A percentile compares a stretch with the other conserved stretches of the same genome.
phyloP scores from a whole-genome alignment of 345 rosid species.

The Excoecaria cochinchinensis region DNA sequence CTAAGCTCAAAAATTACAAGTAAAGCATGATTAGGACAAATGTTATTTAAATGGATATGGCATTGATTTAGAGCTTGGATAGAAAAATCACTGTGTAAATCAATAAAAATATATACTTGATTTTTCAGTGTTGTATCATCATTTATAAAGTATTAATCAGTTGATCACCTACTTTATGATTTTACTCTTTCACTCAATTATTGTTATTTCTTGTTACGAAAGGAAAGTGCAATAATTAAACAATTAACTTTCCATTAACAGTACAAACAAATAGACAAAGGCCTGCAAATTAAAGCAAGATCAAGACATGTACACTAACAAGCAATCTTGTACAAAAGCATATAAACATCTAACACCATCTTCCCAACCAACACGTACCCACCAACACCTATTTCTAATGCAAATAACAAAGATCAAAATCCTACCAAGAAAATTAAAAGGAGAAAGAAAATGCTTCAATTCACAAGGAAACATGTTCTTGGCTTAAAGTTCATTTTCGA shows the following conservation, averaged over 20 bases:
- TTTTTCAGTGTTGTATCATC: too few relatives aligned
- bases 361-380: too few relatives aligned
- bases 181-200: background rate
- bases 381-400: constrained; percentile 17
- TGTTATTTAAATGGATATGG: too few relatives aligned
- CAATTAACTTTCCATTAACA: constrained; percentile 7
- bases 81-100: too few relatives aligned
- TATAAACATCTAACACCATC: background rate
- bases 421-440: constrained; percentile 16
- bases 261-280: constrained; percentile 17
- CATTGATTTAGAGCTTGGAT: too few relatives aligned
- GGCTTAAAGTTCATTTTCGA: too few relatives aligned
- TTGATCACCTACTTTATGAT: background rate
- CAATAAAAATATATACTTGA: too few relatives aligned
- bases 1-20: too few relatives aligned
- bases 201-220: background rate
- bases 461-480: too few relatives aligned
- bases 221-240: background rate
- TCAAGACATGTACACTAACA: constrained; percentile 12
- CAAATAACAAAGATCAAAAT: constrained; percentile 16
- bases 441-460: background rate
- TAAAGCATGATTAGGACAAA: too few relatives aligned
- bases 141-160: too few relatives aligned
- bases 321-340: constrained; percentile 13
- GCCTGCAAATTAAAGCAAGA: constrained; percentile 26